Evolutionary conservation across 2,329 filamentous ascomycete genomes (phyloP), one percentile per base, ranked within the genome.

Genomic region (Alternaria triticina): DNA sequence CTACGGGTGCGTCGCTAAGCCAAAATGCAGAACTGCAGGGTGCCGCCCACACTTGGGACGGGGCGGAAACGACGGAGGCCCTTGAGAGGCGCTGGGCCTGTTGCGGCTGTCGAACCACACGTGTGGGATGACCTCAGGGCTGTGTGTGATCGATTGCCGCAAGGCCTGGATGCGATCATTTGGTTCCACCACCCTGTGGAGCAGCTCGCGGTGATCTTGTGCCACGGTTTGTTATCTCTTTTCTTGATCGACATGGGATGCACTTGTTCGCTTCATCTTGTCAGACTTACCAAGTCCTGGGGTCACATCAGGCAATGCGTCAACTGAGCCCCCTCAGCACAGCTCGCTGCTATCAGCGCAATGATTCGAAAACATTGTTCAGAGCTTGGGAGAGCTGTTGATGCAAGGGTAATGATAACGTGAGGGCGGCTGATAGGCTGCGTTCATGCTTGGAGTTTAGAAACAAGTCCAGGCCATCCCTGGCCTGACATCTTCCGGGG

Each of bases 51-150:
- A 47, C 45, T 43, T 40, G 59, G 49, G n/a, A 54, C 57, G 28
- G 47, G 25, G 49, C 57, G 40, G 40, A 59, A 30, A 22, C 49
- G 27, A 40, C 57, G 57, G 49, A 40, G 36, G 28, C 57, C 49
- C 47, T 57, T 57, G n/a, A 30, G 30, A 56, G 45, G 57, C 56
- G 44, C 61, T 65, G 58, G 59, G 70, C 61, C 51, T 61, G 36
- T 55, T 64, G 61, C 54, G 57, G 65, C 64, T 66, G 63, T 68
- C 67, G 69, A 73, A 72, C 75, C 73, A 67, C 64, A 59, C 55
- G 62, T 70, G 72, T 70, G 75, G 74, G 71, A 76, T 73, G 72
- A 52, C 64, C 30, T 40, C 36, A 40, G 36, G 36, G 36, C 36
- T 40, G n/a, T 40, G 25, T 36, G 36, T 52, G 23, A 49, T 51